phyloP scores from a whole-genome alignment of 305 asterid genomes.

The Ajuga reptans region DNA sequence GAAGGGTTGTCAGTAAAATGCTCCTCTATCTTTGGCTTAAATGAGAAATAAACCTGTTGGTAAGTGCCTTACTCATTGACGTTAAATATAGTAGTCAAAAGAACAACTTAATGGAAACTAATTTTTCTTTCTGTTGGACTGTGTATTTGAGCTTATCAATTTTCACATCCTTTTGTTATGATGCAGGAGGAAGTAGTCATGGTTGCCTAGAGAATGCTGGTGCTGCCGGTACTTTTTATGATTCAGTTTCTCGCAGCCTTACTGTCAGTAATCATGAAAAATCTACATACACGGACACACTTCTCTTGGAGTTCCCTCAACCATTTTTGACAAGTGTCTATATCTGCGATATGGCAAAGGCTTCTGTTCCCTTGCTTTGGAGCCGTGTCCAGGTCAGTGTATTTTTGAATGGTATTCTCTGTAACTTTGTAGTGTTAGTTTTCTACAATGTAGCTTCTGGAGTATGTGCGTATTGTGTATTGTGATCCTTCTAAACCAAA shows the following conservation, averaged over 20 bases:
- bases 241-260: conserved; percentile 64
- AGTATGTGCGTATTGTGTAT: neutral
- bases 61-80: neutral
- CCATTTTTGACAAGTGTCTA: conserved; percentile 68
- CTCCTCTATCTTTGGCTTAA: neutral
- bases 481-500: neutral
- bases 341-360: conserved; percentile 57
- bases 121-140: conserved; percentile 2
- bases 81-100: neutral
- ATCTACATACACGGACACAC: conserved; percentile 68
- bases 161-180: conserved; percentile 20
- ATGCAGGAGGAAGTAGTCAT: conserved; percentile 71
- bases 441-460: neutral
- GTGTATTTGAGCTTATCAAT: conserved; percentile 18
- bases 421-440: neutral
- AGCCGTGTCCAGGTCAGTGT: conserved; percentile 73
- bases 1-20: neutral
- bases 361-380: conserved; percentile 80
- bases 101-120: neutral
- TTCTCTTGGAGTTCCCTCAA: conserved; percentile 69
- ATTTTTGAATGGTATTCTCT: neutral
- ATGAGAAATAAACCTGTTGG: neutral
- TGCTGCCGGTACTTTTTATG: conserved; percentile 79
- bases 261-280: conserved; percentile 57
- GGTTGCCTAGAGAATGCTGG: conserved; percentile 83